Base-by-base conservation (phyloP, 2,329 filamentous ascomycete genomes). In the Zymoseptoria pseudotritici region DNA sequence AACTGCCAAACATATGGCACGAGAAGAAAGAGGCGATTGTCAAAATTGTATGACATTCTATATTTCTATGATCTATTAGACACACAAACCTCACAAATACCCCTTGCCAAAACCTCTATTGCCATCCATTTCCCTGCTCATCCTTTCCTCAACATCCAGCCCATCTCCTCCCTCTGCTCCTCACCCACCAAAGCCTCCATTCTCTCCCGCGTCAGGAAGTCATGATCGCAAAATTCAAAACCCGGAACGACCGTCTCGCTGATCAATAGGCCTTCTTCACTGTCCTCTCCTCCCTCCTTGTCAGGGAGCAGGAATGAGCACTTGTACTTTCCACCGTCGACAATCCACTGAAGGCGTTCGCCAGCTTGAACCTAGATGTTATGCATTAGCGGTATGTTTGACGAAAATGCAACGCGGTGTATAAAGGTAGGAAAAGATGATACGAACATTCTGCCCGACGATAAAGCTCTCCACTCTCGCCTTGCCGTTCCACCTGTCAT, bases 241-340 rank as follows among this genome's bases (percentile, higher is more conserved):
- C 86, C 86, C 0, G 86, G 86, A 7, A 87, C 78, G 1, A 87
- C 85, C 0, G 84, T 87, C 76, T 89, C 85, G 54, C 82, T 84
- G 61, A 89, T 88, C 73, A 89, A 75, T 65, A 87, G 71, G 0
- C 83, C 83, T 19, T 76, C 77, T 46, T 74, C 76, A 46, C 72
- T 74, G 24, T 65, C 68, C 4, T 69, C 66, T 2, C 65, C 71
- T 21, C 68, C 71, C 51, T 73, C 73, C 9, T 69, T 71, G 56
- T 80, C 78, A 1, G 79, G 77, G 31, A 87, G 71, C 59, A 89
- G 67, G 71, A 81, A 87, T 66, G 80, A 86, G 10, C 81, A 82
- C 73, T 89, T 89, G 70, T 81, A 89, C 70, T 84, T 83, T 4
- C 83, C 85, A 0, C 86, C 86, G 57, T 87, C 84, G 7, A 90